A percentile compares a stretch with the other conserved stretches of the same genome.
These are phyloP conservation scores for Acidiella bohemica DNA, from an alignment of 495 filamentous ascomycete species.

Conservation along the genomic window DNA sequence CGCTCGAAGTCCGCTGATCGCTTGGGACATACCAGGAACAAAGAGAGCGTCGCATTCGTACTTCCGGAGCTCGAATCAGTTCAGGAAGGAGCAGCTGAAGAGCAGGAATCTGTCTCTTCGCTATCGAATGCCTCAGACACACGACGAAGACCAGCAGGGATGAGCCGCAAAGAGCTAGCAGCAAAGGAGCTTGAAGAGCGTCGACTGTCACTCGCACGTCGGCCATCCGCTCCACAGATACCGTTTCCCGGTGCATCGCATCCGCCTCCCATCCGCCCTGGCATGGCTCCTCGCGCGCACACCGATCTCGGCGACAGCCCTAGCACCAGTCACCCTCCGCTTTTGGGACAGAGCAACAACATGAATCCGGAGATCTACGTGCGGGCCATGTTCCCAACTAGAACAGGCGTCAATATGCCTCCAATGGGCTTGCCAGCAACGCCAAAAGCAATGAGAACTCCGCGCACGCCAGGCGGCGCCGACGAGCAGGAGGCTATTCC, in stretches of 20 bases:
- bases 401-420: no score
- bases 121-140: background rate
- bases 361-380: no score
- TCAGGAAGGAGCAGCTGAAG: no score
- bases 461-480: conserved; percentile 39
- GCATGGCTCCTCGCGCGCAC: conserved; percentile 21
- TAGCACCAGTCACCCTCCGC: conserved; percentile 19
- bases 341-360: no score
- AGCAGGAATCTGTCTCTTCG: conserved; percentile 4
- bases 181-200: conserved; percentile 79
- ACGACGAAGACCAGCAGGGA: conserved; percentile 1
- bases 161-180: conserved; percentile 51
- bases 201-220: conserved; percentile 63
- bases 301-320: conserved; percentile 30
- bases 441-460: conserved; percentile 71
- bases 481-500: conserved; percentile 44
- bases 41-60: no score
- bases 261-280: conserved; percentile 23
- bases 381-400: no score
- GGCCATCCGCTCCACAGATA: conserved; percentile 67
- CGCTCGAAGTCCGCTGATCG: conserved; percentile 7
- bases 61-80: no score
- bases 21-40: no score
- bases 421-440: conserved; percentile 66
- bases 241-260: conserved; percentile 55